A percentile compares a stretch with the other conserved stretches of the same genome.
Evolutionary conservation across 2,329 filamentous ascomycete genomes (phyloP).

Genomic region (Ceratocystis huliohia): DNA sequence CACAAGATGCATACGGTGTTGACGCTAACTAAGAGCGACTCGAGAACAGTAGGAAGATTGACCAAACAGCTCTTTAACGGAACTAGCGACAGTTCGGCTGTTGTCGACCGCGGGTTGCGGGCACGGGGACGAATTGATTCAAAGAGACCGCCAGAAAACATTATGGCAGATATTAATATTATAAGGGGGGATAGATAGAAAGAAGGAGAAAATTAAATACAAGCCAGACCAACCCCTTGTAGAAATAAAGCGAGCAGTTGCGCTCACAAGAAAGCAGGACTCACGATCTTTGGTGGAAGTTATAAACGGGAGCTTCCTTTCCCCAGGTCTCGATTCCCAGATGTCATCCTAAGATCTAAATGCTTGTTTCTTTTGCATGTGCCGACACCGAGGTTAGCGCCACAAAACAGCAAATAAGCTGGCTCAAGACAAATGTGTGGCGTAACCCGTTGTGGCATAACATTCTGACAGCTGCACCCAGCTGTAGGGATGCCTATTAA

Average conservation of each 20-base stretch:
- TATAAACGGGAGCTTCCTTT: background rate
- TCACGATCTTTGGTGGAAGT: background rate
- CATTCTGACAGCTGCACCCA: background rate
- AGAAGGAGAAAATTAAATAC: background rate
- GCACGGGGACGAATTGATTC: conserved; percentile 20
- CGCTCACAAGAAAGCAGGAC: background rate
- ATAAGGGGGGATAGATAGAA: background rate
- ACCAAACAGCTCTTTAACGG: conserved; percentile 90
- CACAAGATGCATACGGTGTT: conserved; percentile 56
- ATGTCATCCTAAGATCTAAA: background rate
- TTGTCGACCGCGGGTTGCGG: conserved; percentile 48
- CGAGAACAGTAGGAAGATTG: conserved; percentile 76
- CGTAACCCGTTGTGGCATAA: background rate
- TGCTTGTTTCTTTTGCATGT: conserved; percentile 15
- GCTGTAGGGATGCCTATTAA: background rate
- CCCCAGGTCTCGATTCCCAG: background rate
- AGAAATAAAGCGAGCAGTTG: background rate
- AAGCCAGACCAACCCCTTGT: background rate
- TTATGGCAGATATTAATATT: conserved; percentile 1
- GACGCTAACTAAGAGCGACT: conserved; percentile 72
- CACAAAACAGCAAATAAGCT: background rate
- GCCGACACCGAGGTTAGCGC: conserved; percentile 20
- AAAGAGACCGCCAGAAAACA: conserved; percentile 19
- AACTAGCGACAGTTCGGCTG: conserved; percentile 72
- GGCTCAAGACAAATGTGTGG: background rate